A percentile compares a stretch with the other conserved stretches of the same genome.
These are phyloP conservation scores for Fusarium paranaense DNA, from an alignment of 2,329 filamentous ascomycete genomes.

Conservation along the genomic window DNA sequence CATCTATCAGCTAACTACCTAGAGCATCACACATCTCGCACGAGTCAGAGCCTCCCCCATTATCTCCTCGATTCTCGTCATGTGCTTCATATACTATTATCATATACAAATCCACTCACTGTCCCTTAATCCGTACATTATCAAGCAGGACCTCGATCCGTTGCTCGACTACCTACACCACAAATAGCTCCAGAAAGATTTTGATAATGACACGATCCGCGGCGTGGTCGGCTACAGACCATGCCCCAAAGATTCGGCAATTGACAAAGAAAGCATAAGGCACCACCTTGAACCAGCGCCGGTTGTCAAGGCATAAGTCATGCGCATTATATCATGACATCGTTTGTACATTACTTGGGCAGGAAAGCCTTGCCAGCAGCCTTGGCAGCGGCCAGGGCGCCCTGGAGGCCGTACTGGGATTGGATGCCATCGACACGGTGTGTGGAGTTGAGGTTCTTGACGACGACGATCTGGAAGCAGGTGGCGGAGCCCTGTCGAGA, in stretches of 20 bases:
- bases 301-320: neutral
- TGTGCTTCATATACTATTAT: slow-evolving; percentile 4
- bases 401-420: slow-evolving; percentile 75
- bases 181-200: neutral
- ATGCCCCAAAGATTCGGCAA: neutral
- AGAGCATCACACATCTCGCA: neutral
- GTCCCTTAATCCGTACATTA: neutral
- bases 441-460: slow-evolving; percentile 91
- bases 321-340: neutral
- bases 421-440: slow-evolving; percentile 82
- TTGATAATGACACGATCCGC: neutral
- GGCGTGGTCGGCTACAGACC: neutral
- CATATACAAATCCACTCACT: neutral
- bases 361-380: slow-evolving; percentile 42
- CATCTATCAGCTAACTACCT: neutral
- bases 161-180: neutral
- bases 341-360: slow-evolving; percentile 15
- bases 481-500: slow-evolving; percentile 86
- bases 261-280: neutral
- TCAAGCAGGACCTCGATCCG: neutral
- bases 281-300: neutral
- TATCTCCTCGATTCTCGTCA: neutral
- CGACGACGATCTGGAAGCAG: slow-evolving; percentile 86
- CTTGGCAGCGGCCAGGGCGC: slow-evolving; percentile 60
- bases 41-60: neutral